Conservation (phyloP, 2,329 filamentous ascomycete species). For the Teratosphaeria pseudoeucalypti region DNA sequence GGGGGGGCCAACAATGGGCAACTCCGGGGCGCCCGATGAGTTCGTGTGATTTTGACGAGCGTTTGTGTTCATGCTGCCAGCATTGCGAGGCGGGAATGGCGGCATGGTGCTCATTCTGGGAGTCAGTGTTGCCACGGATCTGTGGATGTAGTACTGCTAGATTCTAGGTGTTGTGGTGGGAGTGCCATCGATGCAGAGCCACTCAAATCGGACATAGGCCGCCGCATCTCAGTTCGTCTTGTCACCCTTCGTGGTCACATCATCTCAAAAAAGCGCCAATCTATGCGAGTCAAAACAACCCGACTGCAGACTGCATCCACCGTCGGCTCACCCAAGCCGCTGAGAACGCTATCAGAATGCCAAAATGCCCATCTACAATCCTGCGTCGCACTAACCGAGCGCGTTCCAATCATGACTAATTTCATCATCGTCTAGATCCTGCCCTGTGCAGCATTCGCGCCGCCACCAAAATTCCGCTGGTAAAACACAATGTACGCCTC, state of each 20-base stretch:
- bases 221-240: neutral
- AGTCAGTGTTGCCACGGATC: too few relatives aligned
- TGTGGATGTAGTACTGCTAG: neutral
- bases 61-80: neutral
- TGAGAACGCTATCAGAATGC: neutral
- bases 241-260: neutral
- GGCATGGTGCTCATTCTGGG: too few relatives aligned
- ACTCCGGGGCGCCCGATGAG: too few relatives aligned
- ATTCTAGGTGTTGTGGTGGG: neutral
- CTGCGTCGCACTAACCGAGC: neutral
- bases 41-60: neutral
- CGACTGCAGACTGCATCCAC: neutral
- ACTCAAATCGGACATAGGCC: neutral
- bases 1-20: neutral
- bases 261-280: neutral
- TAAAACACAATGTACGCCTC: constrained; percentile 59
- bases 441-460: neutral
- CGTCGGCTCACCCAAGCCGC: neutral
- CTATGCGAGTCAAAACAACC: neutral
- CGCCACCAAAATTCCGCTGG: constrained; percentile 11
- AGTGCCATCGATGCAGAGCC: neutral
- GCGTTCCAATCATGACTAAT: neutral
- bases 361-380: neutral
- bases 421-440: constrained; percentile 3
- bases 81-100: neutral